Base-by-base conservation (phyloP, 495 filamentous ascomycete species). In the Aspergillus bridgeri region DNA sequence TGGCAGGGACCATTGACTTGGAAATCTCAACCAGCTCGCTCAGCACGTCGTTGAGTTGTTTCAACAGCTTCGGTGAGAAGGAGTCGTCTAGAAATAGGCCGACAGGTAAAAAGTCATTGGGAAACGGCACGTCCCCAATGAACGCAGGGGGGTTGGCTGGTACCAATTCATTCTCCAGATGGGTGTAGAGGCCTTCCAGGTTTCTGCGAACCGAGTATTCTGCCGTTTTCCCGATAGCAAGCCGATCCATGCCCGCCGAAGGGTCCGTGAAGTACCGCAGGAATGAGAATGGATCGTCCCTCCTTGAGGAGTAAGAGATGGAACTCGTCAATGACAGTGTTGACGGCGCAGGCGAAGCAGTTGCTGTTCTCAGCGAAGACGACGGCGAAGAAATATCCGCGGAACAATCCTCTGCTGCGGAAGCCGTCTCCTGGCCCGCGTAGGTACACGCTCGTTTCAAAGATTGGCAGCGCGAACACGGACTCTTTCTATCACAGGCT, bases 271-370 rank as follows among this genome's bases (percentile, higher is more conserved):
- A 73, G 33, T 69, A 69, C 0, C 60, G 59, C 8, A 75, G 65
- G 19, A 75, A 75, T 6, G 63, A 69, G 19, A 75, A 75, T 87
- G 4, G 74, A 83, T 24, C 80, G 84, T 27, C 38, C 15, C 25
- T 0, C 4, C 78, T 87, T 25, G 84, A 87, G 68, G 87, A 85
- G 33, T 38, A 38, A 4, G 33, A 38, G 17, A 38, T 38, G 7
- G 33, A 38, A 11, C 7, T 38, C 1, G 33, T 11, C 17, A 38
- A 38, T 2, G 33, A 38, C 17, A 38, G 9, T 4, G 33, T 15
- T 13, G 33, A 38, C 9, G 33, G 33, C 11, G 33, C 33, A 11
- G 33, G 33, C 33, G 33, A 38, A 3, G 9, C 33, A 38, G 6
- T 38, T 15, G 5, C 13, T 11, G 33, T 38, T 38, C 33, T 38